A percentile compares a stretch with the other conserved stretches of the same genome.
phyloP scores from a whole-genome alignment of 805 yeast genomes.

The Zygosaccharomyces lentus region DNA sequence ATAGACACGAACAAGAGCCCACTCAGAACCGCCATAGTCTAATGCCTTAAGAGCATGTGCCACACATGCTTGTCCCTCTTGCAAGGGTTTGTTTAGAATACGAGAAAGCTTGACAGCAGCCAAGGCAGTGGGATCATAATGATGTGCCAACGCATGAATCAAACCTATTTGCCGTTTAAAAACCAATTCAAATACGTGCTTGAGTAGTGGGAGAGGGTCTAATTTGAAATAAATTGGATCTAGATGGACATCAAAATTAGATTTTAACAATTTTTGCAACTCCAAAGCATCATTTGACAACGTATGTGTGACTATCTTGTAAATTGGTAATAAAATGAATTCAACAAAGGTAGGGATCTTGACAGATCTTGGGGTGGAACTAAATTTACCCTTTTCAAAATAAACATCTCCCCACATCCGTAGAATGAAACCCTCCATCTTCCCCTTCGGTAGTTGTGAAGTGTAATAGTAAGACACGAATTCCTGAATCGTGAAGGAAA shows the following conservation, averaged over 20 bases:
- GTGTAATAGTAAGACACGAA: constrained; percentile 53
- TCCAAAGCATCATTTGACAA: constrained; percentile 48
- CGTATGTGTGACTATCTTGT: constrained; percentile 63
- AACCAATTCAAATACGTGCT: constrained; percentile 47
- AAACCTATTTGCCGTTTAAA: constrained; percentile 53
- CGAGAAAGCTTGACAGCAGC: constrained; percentile 24
- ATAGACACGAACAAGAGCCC: constrained; percentile 56
- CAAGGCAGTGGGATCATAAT: constrained; percentile 34
- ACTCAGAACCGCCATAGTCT: constrained; percentile 49
- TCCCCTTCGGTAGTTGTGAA: constrained; percentile 34
- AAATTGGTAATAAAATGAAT: constrained; percentile 73
- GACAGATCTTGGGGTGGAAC: constrained; percentile 17
- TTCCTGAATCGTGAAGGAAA: constrained; percentile 62
- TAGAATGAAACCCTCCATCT: constrained; percentile 41
- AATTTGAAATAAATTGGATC: constrained; percentile 40
- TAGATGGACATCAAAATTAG: constrained; percentile 45
- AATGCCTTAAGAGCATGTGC: constrained; percentile 58
- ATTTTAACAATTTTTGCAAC: constrained; percentile 43
- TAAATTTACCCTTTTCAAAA: constrained; percentile 46
- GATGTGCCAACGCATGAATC: constrained; percentile 38
- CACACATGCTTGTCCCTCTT: constrained; percentile 16
- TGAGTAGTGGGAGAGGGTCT: constrained; percentile 59
- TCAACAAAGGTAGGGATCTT: constrained; percentile 48
- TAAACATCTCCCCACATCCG: constrained; percentile 77
- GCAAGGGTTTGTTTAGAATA: background rate